Evolutionary conservation across 768 basidiomycete genomes (phyloP), one percentile per base, ranked within the genome.

Genomic region (Lyophyllum shimeji): DNA sequence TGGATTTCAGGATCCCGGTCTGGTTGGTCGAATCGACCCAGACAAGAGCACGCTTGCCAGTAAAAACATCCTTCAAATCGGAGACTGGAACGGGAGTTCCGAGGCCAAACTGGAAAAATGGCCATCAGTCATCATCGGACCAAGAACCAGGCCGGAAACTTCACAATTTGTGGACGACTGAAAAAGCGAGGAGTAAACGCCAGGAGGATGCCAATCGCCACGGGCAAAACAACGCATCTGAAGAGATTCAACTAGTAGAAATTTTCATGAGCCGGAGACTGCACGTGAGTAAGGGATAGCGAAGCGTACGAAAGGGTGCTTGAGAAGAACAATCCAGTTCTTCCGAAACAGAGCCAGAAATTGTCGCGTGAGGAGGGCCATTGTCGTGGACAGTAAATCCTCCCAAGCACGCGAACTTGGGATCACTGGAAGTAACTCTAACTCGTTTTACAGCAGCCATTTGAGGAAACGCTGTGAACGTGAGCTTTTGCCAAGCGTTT

Each of bases 301-400:
- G 24, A 21, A 25, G 72, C 81, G 57, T 54, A 82, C 81, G 59
- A 81, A 57, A 34, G 79, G 74, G 69, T 84, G 80, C 59, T 77
- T 82, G 33, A 74, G 77, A 13, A 84, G 65, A 4, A 83, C 70
- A 21, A 84, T 83, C 80, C 78, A 82, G 51, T 84, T 84, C 72
- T 84, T 84, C 73, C 76, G 72, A 54, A 76, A 74, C n/a, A 84
- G 64, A 0, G 76, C 78, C 1, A 60, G 58, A 53, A 80, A 76
- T 69, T 84, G 82, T 42, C 74, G 73, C 67, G 76, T 71, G 62
- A 82, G 79, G 24, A 78, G 58, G 45, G 24, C 24, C 45, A 46
- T 46, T 37, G 34, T 37, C 34, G 34, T 2, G 34, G 3, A 37
- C 7, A 37, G 8, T 13, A 37, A 13, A 37, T 3, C 15, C 34